These are phyloP conservation scores for Arthrobotrys sinensis DNA, from an alignment of 2,329 filamentous ascomycete genomes.

Conservation along the genomic window DNA sequence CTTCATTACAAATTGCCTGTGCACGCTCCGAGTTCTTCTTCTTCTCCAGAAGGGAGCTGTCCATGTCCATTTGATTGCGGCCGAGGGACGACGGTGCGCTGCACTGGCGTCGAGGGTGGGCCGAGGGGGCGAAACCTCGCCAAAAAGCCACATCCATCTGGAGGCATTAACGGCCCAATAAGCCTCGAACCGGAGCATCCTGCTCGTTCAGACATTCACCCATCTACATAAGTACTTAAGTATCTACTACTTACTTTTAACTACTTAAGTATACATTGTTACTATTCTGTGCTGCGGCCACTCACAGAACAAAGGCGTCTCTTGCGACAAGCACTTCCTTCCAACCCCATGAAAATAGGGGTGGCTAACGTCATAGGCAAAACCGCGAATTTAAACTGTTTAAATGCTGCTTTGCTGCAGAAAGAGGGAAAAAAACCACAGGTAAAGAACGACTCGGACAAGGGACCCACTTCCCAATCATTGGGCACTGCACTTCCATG, in stretches of 20 bases:
- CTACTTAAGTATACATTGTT: too few relatives aligned
- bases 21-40: neutral
- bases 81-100: conserved; percentile 18
- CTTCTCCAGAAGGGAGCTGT: conserved; percentile 9
- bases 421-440: conserved; percentile 17
- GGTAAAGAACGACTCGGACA: conserved; percentile 11
- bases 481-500: conserved; percentile 36
- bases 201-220: neutral
- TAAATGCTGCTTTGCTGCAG: neutral
- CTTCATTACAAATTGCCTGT: conserved; percentile 31
- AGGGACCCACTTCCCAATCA: conserved; percentile 16
- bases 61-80: conserved; percentile 35
- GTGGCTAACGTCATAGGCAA: conserved; percentile 57
- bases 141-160: conserved; percentile 54
- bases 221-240: too few relatives aligned
- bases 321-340: conserved; percentile 6
- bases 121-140: conserved; percentile 48
- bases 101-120: conserved; percentile 14
- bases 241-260: too few relatives aligned
- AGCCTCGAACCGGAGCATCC: conserved; percentile 22
- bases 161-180: conserved; percentile 38
- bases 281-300: conserved; percentile 1
- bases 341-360: conserved; percentile 30
- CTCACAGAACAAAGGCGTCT: conserved; percentile 12
- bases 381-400: conserved; percentile 17